phyloP scores from a whole-genome alignment of 495 filamentous ascomycete genomes.

The Apiosordaria backusii region DNA sequence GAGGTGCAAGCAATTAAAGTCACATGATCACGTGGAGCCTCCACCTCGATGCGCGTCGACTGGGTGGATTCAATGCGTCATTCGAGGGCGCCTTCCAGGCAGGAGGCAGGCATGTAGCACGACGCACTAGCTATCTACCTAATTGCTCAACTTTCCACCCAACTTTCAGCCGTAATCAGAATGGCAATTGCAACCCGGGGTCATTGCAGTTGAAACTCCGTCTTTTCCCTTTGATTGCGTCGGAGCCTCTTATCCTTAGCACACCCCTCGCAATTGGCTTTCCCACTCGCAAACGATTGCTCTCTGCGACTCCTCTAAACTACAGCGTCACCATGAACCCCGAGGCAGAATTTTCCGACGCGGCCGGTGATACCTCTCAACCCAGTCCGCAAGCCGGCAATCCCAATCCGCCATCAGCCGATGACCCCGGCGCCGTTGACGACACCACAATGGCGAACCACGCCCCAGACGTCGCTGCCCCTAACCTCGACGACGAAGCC shows the following conservation, averaged over 20 bases:
- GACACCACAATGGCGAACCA: neutral
- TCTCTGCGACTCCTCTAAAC: neutral
- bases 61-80: conserved; percentile 4
- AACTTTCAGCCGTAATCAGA: neutral
- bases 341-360: neutral
- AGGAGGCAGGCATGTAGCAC: too few species aligned
- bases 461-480: neutral
- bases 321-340: neutral
- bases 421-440: neutral
- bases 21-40: conserved; percentile 2
- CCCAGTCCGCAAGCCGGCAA: neutral
- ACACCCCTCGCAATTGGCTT: neutral
- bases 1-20: neutral
- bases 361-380: neutral
- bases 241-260: neutral
- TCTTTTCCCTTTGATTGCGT: neutral
- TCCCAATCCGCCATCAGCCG: neutral
- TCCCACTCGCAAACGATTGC: neutral
- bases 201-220: neutral
- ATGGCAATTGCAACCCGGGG: neutral
- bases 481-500: conserved; percentile 55
- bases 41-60: neutral
- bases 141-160: too few species aligned
- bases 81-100: neutral
- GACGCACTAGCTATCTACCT: too few species aligned